Conservation (phyloP, 805 yeast genomes). For the Henningerozyma blattae region DNA sequence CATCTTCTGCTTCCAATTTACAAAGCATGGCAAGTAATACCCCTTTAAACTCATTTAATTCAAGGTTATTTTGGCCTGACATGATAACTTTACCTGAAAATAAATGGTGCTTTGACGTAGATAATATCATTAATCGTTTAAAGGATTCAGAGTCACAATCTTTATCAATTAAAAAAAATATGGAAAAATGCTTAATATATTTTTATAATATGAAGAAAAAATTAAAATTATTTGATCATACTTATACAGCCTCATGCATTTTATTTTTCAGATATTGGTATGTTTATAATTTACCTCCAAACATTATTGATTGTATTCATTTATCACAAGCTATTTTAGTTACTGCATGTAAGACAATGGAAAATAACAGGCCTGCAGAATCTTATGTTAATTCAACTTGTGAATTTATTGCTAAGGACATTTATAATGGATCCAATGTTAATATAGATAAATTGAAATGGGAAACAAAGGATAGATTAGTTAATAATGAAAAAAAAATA, state of each 20-base stretch:
- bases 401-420: slow-evolving; percentile 9
- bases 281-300: slow-evolving; percentile 18
- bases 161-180: slow-evolving; percentile 17
- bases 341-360: slow-evolving; percentile 26
- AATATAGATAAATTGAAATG: slow-evolving; percentile 26
- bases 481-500: slow-evolving; percentile 21
- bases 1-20: background rate
- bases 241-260: slow-evolving; percentile 25
- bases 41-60: slow-evolving; percentile 13
- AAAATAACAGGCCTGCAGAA: slow-evolving; percentile 26
- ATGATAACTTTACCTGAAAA: slow-evolving; percentile 21
- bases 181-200: slow-evolving; percentile 25
- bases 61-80: slow-evolving; percentile 26
- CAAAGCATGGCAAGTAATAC: background rate
- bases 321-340: slow-evolving; percentile 24
- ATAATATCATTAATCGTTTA: slow-evolving; percentile 21
- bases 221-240: slow-evolving; percentile 23
- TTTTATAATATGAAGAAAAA: slow-evolving; percentile 25
- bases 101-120: slow-evolving; percentile 19
- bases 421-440: slow-evolving; percentile 7
- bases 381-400: slow-evolving; percentile 24
- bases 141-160: slow-evolving; percentile 12
- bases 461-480: slow-evolving; percentile 25
- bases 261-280: slow-evolving; percentile 26
- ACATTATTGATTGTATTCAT: slow-evolving; percentile 20